Evolutionary conservation across 2,329 filamentous ascomycete genomes (phyloP), one percentile per base, ranked within the genome.

Genomic region (Arthrinium phaeospermum): DNA sequence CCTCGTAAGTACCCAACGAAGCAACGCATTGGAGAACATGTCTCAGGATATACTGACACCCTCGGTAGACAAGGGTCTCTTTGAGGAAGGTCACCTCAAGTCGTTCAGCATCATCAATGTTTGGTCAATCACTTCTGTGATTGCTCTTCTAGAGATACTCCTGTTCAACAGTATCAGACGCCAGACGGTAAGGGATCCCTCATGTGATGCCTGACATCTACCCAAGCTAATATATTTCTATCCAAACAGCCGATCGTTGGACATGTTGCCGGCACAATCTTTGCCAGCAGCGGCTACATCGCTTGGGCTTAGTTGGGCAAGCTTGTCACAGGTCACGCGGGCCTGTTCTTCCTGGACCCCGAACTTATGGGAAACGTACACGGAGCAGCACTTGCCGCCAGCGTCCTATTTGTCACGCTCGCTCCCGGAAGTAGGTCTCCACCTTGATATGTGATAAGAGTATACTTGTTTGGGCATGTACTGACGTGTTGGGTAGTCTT

Each of bases 151-250:
- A 45, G 87, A 89, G 80, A 82, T 85, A 0, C 72, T 86, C 46
- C 81, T 83, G 72, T 81, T 89, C 80, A 89, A 89, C 79, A 88
- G 86, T 77, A 87, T 89, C 80, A 86, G 85, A 75, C 84, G 85
- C 70, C 86, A 84, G 70, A 82, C 81, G 68, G 87, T 88, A 77
- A 77, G 85, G 79, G 16, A 34, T 30, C 1, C 1, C 2, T 57
- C 34, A 27, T 16, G 8, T 16, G 41, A 64, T 64, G 34, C 57
- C 57, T n/a, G n/a, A 46, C 24, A 30, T 34, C 13, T 14, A 68
- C 24, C 68, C 70, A 27, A 73, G 45, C 67, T 67, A 16, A 51
- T 44, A 44, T 3, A 30, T 34, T 49, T 45, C 30, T 34, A 6
- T 57, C 41, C 37, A 72, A 44, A 72, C 70, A 89, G 87, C 82